A percentile compares a stretch with the other conserved stretches of the same genome.
phyloP scores from a whole-genome alignment of 208 protist genomes.

The Wallacemonas rigidus region DNA sequence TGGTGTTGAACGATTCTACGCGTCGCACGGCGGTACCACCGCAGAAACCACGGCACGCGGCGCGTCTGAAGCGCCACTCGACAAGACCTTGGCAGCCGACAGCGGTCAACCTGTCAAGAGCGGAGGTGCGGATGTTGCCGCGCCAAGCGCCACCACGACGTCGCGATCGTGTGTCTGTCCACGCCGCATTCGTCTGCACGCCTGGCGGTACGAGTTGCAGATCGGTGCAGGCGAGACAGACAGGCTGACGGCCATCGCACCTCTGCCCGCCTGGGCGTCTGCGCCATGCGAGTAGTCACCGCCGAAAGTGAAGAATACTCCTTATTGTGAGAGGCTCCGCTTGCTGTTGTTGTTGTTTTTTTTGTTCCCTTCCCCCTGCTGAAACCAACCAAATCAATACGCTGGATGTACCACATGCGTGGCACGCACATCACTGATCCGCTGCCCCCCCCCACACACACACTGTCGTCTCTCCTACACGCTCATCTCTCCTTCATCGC shows the following conservation, averaged over 20 bases:
- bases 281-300: not conserved
- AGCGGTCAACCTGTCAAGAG: too few relatives aligned
- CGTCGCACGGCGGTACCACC: too few relatives aligned
- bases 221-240: conserved; percentile 25
- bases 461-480: too few relatives aligned
- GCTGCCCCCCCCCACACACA: too few relatives aligned
- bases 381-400: too few relatives aligned
- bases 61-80: too few relatives aligned
- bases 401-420: too few relatives aligned
- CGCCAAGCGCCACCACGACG: too few relatives aligned
- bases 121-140: too few relatives aligned
- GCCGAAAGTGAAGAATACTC: not conserved
- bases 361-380: not conserved
- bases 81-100: too few relatives aligned
- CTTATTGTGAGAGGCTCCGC: not conserved
- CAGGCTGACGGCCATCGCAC: conserved; percentile 1
- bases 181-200: conserved; percentile 63
- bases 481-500: too few relatives aligned
- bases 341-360: not conserved
- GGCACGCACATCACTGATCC: not conserved
- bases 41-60: too few relatives aligned
- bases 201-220: conserved; percentile 58
- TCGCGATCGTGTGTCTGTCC: conserved; percentile 41
- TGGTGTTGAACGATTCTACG: conserved; percentile 17
- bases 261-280: conserved; percentile 42